Conservation (phyloP, 2,329 filamentous ascomycete species). For the Aspergillus amoenus region DNA sequence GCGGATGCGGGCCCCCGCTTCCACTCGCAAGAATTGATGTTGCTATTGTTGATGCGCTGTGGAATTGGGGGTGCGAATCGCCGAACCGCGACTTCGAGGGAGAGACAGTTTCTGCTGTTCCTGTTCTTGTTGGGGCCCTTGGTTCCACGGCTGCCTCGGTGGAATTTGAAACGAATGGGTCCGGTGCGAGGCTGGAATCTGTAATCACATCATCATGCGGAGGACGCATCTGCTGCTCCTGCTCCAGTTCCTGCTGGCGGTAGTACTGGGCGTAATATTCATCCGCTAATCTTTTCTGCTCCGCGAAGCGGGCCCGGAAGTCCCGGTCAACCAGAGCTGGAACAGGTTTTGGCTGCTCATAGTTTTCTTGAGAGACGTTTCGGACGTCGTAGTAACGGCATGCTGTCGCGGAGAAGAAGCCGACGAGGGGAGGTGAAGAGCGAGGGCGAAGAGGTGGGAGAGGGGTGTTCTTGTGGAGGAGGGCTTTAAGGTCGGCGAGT, state of each 20-base stretch:
- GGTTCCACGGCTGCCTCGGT: neutral
- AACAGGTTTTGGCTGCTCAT: conserved; percentile 14
- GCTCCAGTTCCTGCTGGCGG: neutral
- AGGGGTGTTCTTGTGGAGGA: conserved; percentile 12
- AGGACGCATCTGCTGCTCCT: conserved; percentile 7
- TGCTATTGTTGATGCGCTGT: conserved; percentile 5
- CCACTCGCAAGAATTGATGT: conserved; percentile 2
- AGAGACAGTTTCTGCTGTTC: conserved; percentile 4
- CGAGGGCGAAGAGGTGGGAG: conserved; percentile 7
- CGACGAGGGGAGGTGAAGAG: conserved; percentile 11
- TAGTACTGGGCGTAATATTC: conserved; percentile 6
- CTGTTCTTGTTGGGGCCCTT: neutral
- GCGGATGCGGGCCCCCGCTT: neutral
- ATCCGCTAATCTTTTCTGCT: conserved; percentile 27
- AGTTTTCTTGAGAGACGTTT: conserved; percentile 19
- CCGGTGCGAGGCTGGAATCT: neutral
- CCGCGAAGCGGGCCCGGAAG: conserved; percentile 39
- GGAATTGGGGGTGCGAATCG: conserved; percentile 5
- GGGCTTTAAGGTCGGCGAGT: conserved; percentile 11
- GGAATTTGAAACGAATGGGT: neutral
- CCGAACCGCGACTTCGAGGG: conserved; percentile 6
- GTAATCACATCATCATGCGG: neutral
- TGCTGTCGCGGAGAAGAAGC: conserved; percentile 17
- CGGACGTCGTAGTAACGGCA: conserved; percentile 15
- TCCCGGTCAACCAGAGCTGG: conserved; percentile 35